Evolutionary conservation across 2,329 filamentous ascomycete species (phyloP).

Genomic region (Xylogone sp.): DNA sequence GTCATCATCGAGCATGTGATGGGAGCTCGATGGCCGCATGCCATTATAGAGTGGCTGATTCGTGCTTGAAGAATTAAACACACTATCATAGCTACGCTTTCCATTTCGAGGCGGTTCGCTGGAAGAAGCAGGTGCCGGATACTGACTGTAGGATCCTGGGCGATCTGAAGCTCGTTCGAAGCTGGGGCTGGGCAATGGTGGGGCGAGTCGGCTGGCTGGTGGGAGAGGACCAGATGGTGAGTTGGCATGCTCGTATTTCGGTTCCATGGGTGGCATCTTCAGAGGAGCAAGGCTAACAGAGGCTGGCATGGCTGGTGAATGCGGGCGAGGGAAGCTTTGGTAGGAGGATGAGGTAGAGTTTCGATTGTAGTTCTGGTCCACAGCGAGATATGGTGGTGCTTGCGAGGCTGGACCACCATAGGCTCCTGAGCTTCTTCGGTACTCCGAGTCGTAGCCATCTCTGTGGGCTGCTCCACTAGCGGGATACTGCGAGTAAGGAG

Average conservation of each 20-base stretch:
- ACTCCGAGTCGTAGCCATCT: constrained; percentile 16
- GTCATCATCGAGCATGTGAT: constrained; percentile 12
- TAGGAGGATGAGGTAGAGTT: constrained; percentile 4
- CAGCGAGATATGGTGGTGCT: constrained; percentile 8
- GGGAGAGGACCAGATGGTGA: constrained; percentile 20
- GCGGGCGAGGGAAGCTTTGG: constrained; percentile 6
- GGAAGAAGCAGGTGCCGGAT: constrained; percentile 11
- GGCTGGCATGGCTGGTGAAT: constrained; percentile 9
- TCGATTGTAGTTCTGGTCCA: constrained; percentile 13
- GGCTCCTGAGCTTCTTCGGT: constrained; percentile 13
- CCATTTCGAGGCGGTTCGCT: constrained; percentile 14
- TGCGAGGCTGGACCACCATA: not conserved
- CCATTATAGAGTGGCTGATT: constrained; percentile 38
- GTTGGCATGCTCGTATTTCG: constrained; percentile 14
- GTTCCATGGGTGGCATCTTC: constrained; percentile 8
- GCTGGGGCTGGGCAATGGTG: constrained; percentile 11
- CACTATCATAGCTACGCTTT: constrained; percentile 22
- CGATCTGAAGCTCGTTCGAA: constrained; percentile 14
- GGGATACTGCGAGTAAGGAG: constrained; percentile 9
- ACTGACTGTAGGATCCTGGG: constrained; percentile 14
- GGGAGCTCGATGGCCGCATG: constrained; percentile 33
- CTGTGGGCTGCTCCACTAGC: constrained; percentile 8
- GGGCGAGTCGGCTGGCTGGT: constrained; percentile 11
- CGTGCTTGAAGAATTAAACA: constrained; percentile 18
- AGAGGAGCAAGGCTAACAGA: constrained; percentile 12